A percentile compares a stretch with the other conserved stretches of the same genome.
phyloP scores from a whole-genome alignment of 805 yeast genomes.

The Lipomyces yamanashiensis region DNA sequence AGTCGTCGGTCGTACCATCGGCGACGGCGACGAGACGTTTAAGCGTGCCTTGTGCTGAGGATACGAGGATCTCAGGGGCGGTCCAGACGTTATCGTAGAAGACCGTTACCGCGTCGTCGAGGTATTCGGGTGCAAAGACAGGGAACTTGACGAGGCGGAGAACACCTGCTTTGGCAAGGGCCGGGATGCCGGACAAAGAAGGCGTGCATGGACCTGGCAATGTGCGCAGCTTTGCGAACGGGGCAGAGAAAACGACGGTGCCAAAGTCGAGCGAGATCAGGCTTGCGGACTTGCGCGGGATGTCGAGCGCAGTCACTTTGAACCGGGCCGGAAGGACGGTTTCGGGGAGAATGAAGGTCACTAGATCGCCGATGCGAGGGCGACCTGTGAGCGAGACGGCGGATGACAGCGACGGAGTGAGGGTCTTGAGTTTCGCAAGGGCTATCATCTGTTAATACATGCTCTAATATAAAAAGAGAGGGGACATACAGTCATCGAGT shows the following conservation, averaged over 20 bases:
- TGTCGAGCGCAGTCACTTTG: constrained; percentile 25
- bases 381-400: constrained; percentile 12
- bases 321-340: constrained; percentile 26
- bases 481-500: constrained; percentile 22
- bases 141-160: constrained; percentile 32
- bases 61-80: constrained; percentile 19
- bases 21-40: constrained; percentile 34
- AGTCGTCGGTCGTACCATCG: constrained; percentile 20
- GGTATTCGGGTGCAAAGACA: constrained; percentile 29
- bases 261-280: constrained; percentile 32
- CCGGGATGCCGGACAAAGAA: constrained; percentile 22
- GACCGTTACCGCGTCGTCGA: constrained; percentile 28
- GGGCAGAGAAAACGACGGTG: constrained; percentile 23
- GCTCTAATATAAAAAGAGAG: background rate
- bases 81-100: constrained; percentile 32
- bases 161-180: constrained; percentile 35
- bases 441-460: background rate
- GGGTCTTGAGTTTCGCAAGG: constrained; percentile 11
- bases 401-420: constrained; percentile 21
- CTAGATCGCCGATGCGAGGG: constrained; percentile 31
- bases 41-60: constrained; percentile 2
- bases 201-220: constrained; percentile 23
- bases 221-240: constrained; percentile 22
- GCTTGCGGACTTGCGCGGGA: constrained; percentile 16
- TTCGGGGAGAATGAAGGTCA: constrained; percentile 21